Base-by-base conservation (phyloP, 2,329 filamentous ascomycete genomes). In the Anisogramma anomala region DNA sequence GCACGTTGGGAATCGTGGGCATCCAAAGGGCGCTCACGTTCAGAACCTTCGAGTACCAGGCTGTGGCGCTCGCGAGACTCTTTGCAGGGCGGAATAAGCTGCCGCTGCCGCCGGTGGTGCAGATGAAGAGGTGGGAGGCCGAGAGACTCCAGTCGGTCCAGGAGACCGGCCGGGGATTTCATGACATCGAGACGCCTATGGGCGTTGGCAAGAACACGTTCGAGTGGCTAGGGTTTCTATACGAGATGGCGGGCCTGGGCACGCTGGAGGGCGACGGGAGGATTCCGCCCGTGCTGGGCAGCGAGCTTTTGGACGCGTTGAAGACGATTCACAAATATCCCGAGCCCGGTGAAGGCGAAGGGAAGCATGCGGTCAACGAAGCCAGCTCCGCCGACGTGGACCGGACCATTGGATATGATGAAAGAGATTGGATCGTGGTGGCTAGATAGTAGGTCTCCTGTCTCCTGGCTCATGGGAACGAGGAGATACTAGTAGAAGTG, bases 31-130 rank as follows among this genome's bases (percentile, higher is more conserved):
- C 65, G 0, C 52, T 71, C 10, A 73, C 69, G 0, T 74, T 74
- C 42, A 55, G 71, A 6, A 68, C 66, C 26, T 74, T 74, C 46
- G 71, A 74, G 51, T 74, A 74, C 46, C 71, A 74, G 51, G 70
- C 68, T 2, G 58, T 74, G 30, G 69, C 71, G 1, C 53, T 74
- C 0, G 69, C 71, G 3, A 58, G 71, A 2, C 49, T 72, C 0
- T 72, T 66, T 49, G 55, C 69, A 0, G 58, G 58, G 0, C 56
- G 70, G 11, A 62, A 66, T 22, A 49, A 59, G 0, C 42, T 49
- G 0, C 35, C 57, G 3, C 57, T 74, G 3, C 69, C 69, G 0
- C 38, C 59, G 0, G n/a, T 53, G 0, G 45, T 51, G 2, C 58
- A 66, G 39, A 66, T 69, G 49, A 46, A 55, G 26, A 47, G 43